Percentiles rank a stretch among this genome's conserved stretches.
These are phyloP conservation scores for Lomentospora prolificans DNA, from an alignment of 2,329 filamentous ascomycete species.

Conservation along the genomic window DNA sequence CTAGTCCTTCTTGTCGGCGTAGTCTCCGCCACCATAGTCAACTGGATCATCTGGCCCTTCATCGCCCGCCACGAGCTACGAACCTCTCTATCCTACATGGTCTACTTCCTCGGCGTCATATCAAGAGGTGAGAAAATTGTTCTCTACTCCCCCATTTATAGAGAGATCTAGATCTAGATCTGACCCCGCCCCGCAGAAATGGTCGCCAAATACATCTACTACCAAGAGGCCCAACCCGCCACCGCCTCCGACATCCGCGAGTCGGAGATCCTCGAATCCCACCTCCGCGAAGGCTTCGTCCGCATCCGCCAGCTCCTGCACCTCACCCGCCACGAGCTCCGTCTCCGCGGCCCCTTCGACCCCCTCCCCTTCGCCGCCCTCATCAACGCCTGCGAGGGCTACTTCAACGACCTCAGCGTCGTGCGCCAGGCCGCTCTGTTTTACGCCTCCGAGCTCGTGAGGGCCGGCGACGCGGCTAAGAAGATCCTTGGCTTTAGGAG, in stretches of 20 bases:
- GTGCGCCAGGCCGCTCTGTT: conserved; percentile 48
- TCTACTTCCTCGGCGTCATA: conserved; percentile 47
- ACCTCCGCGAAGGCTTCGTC: conserved; percentile 50
- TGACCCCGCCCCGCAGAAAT: conserved; percentile 31
- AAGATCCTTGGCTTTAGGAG: conserved; percentile 40
- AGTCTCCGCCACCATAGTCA: conserved; percentile 42
- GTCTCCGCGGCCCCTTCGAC: conserved; percentile 47
- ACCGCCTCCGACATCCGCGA: conserved; percentile 37
- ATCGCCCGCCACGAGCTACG: conserved; percentile 49
- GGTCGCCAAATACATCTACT: conserved; percentile 49
- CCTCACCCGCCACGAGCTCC: conserved; percentile 42
- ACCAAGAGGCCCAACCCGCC: conserved; percentile 42
- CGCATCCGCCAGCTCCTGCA: conserved; percentile 39
- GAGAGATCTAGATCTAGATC: too few species aligned
- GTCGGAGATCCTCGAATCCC: conserved; percentile 49
- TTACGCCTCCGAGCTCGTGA: conserved; percentile 43
- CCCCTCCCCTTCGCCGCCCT: conserved; percentile 46
- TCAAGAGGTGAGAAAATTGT: conserved; percentile 44
- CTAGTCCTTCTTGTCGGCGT: conserved; percentile 43
- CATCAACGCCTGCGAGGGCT: conserved; percentile 44
- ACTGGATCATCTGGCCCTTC: conserved; percentile 53
- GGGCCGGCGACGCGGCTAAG: conserved; percentile 37
- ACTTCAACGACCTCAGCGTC: conserved; percentile 49
- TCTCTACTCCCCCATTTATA: not conserved
- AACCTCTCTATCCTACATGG: conserved; percentile 43